These are phyloP conservation scores for Ramularia endophylla DNA, from an alignment of 2,329 filamentous ascomycete species.

Conservation along the genomic window DNA sequence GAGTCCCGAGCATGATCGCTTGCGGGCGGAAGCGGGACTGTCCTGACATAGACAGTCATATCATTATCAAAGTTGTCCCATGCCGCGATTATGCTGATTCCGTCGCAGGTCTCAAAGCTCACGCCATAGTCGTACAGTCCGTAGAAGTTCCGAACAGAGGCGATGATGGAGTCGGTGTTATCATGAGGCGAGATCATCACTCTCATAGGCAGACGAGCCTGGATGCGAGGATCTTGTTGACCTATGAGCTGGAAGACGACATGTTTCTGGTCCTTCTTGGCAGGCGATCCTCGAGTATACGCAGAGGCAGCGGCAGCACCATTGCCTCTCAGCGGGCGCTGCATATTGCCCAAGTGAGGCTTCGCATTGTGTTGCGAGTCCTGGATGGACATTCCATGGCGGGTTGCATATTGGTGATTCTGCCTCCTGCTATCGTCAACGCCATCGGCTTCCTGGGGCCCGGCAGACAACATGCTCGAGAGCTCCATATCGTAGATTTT, in stretches of 20 bases:
- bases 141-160: constrained; percentile 98
- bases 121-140: constrained; percentile 87
- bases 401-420: constrained; percentile 31
- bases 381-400: constrained; percentile 21
- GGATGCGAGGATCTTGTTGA: constrained; percentile 29
- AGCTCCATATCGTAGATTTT: constrained; percentile 30
- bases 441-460: constrained; percentile 16
- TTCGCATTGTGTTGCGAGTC: constrained; percentile 12
- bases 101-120: constrained; percentile 87
- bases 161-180: constrained; percentile 94
- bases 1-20: constrained; percentile 24
- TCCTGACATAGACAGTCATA: constrained; percentile 86
- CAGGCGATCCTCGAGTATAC: constrained; percentile 27
- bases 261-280: constrained; percentile 53
- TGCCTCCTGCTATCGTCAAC: constrained; percentile 24
- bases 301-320: constrained; percentile 17
- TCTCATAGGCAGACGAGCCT: constrained; percentile 71
- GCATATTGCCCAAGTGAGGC: constrained; percentile 9
- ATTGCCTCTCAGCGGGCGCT: constrained; percentile 18
- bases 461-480: constrained; percentile 31
- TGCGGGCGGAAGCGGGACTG: constrained; percentile 16
- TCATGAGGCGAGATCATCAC: constrained; percentile 94
- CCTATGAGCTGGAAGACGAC: constrained; percentile 70
- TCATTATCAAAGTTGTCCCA: constrained; percentile 94
- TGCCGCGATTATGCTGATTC: constrained; percentile 85